A percentile compares a stretch with the other conserved stretches of the same genome.
These are phyloP conservation scores for Thinopyrum obtusiflorum DNA, from an alignment of 202 grass and related monocot genomes.

Conservation along the genomic window DNA sequence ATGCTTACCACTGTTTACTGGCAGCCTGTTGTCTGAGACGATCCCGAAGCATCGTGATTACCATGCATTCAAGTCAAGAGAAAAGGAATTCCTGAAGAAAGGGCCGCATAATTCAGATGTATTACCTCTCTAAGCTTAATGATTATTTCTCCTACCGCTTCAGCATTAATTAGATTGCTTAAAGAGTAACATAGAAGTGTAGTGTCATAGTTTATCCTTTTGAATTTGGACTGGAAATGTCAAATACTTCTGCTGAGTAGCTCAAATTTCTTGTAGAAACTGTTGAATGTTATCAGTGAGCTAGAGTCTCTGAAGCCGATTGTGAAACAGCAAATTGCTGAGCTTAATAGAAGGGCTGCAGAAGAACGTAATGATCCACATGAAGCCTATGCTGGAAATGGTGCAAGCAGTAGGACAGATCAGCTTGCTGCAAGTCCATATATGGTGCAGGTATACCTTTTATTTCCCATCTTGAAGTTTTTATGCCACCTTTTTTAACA, in stretches of 20 bases:
- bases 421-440: constrained; percentile 20
- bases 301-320: constrained; percentile 84
- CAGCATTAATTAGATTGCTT: constrained; percentile 1
- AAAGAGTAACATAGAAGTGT: not conserved
- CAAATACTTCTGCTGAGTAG: not conserved
- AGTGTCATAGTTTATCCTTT: not conserved
- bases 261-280: constrained; percentile 61
- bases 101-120: constrained; percentile 43
- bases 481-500: not conserved
- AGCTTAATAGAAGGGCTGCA: constrained; percentile 37
- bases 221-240: constrained; percentile 1
- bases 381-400: constrained; percentile 26
- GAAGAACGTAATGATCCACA: constrained; percentile 35
- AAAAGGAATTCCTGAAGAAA: constrained; percentile 72
- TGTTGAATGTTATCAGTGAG: constrained; percentile 73
- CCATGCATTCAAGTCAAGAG: constrained; percentile 56
- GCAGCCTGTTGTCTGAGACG: constrained; percentile 85
- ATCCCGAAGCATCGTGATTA: constrained; percentile 90
- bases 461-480: constrained; percentile 14
- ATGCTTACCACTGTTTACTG: constrained; percentile 27
- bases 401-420: constrained; percentile 25
- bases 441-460: constrained; percentile 41
- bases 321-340: constrained; percentile 61
- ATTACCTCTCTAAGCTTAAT: constrained; percentile 17
- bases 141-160: constrained; percentile 15